Conservation (phyloP, 1,139 yeast species). For the Pichia sp. region DNA sequence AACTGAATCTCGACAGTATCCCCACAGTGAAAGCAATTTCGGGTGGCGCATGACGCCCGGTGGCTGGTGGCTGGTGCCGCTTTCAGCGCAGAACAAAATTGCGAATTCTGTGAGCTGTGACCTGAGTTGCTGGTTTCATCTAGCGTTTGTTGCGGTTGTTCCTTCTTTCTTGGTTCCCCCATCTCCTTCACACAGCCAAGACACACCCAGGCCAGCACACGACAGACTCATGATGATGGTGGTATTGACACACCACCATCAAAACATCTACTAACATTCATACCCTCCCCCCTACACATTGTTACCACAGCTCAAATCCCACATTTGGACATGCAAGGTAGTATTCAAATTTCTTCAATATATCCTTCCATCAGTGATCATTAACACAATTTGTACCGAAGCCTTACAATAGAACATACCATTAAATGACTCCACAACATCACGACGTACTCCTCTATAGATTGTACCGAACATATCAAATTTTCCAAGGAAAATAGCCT, state of each 20-base stretch:
- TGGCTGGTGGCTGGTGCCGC: too few relatives aligned
- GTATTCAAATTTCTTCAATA: not conserved
- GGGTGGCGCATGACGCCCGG: too few relatives aligned
- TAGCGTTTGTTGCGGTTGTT: too few relatives aligned
- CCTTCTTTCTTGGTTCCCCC: too few relatives aligned
- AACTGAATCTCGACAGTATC: too few relatives aligned
- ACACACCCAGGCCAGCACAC: too few relatives aligned
- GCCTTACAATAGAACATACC: not conserved
- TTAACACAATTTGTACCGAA: too few relatives aligned
- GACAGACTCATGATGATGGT: not conserved
- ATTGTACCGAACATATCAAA: not conserved
- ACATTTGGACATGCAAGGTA: slow-evolving; percentile 12
- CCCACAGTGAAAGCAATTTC: too few relatives aligned
- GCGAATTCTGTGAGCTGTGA: too few relatives aligned
- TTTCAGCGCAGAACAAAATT: too few relatives aligned
- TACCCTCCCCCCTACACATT: not conserved
- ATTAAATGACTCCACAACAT: not conserved
- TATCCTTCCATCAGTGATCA: not conserved
- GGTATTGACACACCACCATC: not conserved
- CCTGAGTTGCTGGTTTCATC: too few relatives aligned
- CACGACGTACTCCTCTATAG: not conserved
- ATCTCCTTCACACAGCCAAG: too few relatives aligned
- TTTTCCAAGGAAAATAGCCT: not conserved
- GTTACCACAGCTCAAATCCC: slow-evolving; percentile 12
- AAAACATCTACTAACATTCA: slow-evolving; percentile 2